Conservation (phyloP, 2,329 filamentous ascomycete genomes). For the Septoria linicola region DNA sequence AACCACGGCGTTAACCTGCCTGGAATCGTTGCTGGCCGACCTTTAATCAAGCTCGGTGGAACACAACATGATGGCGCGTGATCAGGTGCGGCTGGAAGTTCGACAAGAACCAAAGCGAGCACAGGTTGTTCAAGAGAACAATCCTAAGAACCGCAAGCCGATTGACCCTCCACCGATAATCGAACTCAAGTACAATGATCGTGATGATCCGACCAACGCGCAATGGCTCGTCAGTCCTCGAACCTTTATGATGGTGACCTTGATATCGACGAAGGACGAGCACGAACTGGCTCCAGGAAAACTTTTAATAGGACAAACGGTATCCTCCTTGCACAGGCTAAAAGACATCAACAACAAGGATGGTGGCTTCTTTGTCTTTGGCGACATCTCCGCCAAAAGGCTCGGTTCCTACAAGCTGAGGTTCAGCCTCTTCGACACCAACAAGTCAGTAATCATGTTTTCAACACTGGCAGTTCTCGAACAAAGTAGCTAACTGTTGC, state of each 20-base stretch:
- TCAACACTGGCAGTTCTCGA: neutral
- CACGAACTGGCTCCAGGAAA: constrained; percentile 25
- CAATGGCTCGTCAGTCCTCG: constrained; percentile 65
- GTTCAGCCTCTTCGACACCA: constrained; percentile 76
- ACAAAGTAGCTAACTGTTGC: constrained; percentile 6
- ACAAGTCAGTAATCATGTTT: constrained; percentile 50
- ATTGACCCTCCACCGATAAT: constrained; percentile 86
- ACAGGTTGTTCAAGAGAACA: constrained; percentile 30
- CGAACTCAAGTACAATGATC: constrained; percentile 59
- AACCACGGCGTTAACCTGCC: constrained; percentile 1
- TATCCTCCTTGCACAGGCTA: constrained; percentile 77
- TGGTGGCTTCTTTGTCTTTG: constrained; percentile 87
- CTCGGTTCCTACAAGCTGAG: constrained; percentile 71
- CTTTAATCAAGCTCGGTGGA: constrained; percentile 35
- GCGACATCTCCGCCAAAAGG: constrained; percentile 75
- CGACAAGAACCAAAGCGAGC: constrained; percentile 27
- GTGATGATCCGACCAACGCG: constrained; percentile 50
- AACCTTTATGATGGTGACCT: constrained; percentile 60
- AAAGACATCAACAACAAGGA: constrained; percentile 63
- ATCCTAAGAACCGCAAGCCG: constrained; percentile 62
- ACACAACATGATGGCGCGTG: constrained; percentile 45
- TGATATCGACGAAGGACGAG: constrained; percentile 42
- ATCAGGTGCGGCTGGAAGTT: constrained; percentile 20
- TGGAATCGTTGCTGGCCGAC: constrained; percentile 9
- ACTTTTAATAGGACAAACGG: constrained; percentile 61